Evolutionary conservation across 139 green algal genomes (phyloP).

Genomic region (Prasinococcaceae sp.): DNA sequence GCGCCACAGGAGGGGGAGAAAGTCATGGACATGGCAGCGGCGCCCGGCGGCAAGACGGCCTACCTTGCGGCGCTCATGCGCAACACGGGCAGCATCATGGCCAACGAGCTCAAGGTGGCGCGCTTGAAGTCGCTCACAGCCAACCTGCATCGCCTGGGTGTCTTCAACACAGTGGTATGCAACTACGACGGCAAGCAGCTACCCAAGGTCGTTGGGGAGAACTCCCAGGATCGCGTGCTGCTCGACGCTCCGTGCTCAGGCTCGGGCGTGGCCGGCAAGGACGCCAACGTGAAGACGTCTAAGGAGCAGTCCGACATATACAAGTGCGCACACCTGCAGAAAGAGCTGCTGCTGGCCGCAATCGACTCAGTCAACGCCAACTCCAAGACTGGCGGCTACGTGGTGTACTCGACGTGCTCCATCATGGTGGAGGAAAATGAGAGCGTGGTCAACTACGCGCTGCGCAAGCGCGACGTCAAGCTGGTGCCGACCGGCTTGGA

Average conservation of each 20-base stretch:
- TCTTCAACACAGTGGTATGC: constrained; percentile 86
- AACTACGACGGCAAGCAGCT: constrained; percentile 81
- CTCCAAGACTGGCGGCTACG: constrained; percentile 57
- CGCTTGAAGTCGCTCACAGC: constrained; percentile 76
- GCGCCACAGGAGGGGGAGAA: constrained; percentile 56
- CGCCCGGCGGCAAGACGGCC: constrained; percentile 96
- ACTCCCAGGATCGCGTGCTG: constrained; percentile 77
- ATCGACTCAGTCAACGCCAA: constrained; percentile 88
- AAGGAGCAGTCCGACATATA: constrained; percentile 83
- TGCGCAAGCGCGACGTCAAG: constrained; percentile 92
- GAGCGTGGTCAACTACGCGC: constrained; percentile 88
- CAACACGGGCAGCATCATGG: constrained; percentile 88
- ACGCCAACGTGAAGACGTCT: constrained; percentile 78
- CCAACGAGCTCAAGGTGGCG: constrained; percentile 88
- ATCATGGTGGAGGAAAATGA: constrained; percentile 99
- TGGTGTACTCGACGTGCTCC: constrained; percentile 95
- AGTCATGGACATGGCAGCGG: constrained; percentile 91
- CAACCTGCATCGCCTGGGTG: constrained; percentile 90
- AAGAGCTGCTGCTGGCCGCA: constrained; percentile 89
- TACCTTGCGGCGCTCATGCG: constrained; percentile 89
- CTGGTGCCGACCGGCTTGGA: constrained; percentile 68
- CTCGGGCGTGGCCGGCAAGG: constrained; percentile 82
- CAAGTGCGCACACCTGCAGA: constrained; percentile 82
- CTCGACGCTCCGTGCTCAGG: constrained; percentile 95
- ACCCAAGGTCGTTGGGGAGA: constrained; percentile 62